These are phyloP conservation scores for Lecanicillium sp. DNA, from an alignment of 2,329 filamentous ascomycete species.

Conservation along the genomic window DNA sequence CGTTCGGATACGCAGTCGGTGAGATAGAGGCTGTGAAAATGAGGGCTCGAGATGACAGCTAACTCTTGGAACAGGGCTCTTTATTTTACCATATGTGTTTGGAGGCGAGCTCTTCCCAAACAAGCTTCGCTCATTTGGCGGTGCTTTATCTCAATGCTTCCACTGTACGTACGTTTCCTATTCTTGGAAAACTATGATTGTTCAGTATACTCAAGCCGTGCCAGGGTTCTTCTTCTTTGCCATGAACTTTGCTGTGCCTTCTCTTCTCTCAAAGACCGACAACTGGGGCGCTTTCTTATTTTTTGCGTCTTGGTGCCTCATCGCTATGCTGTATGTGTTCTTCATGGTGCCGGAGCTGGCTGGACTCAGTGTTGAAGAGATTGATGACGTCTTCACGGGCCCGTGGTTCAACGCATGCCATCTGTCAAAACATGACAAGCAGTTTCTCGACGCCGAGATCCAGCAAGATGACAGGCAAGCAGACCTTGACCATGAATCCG, in stretches of 20 bases:
- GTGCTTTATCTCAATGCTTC: constrained; percentile 26
- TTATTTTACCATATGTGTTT: constrained; percentile 39
- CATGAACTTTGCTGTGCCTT: constrained; percentile 29
- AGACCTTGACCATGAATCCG: background rate
- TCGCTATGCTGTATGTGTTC: constrained; percentile 32
- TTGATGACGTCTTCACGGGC: constrained; percentile 31
- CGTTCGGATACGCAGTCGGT: constrained; percentile 36
- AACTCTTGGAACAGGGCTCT: constrained; percentile 21
- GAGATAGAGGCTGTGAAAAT: too few species aligned
- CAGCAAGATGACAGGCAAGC: background rate
- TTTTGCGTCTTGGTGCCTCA: constrained; percentile 33
- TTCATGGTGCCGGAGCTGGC: constrained; percentile 34
- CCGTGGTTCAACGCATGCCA: constrained; percentile 21
- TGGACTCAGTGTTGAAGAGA: constrained; percentile 32
- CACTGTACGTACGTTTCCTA: constrained; percentile 30
- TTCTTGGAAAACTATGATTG: too few species aligned
- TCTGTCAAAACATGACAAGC: background rate
- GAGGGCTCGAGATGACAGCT: too few species aligned
- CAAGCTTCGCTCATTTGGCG: constrained; percentile 37
- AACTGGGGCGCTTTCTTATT: constrained; percentile 39
- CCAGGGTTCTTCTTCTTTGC: constrained; percentile 35
- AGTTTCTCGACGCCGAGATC: background rate
- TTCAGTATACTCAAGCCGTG: too few species aligned
- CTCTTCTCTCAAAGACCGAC: constrained; percentile 27
- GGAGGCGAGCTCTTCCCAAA: constrained; percentile 40